phyloP scores from a whole-genome alignment of 768 basidiomycete genomes.

The Agaricus bisporus region DNA sequence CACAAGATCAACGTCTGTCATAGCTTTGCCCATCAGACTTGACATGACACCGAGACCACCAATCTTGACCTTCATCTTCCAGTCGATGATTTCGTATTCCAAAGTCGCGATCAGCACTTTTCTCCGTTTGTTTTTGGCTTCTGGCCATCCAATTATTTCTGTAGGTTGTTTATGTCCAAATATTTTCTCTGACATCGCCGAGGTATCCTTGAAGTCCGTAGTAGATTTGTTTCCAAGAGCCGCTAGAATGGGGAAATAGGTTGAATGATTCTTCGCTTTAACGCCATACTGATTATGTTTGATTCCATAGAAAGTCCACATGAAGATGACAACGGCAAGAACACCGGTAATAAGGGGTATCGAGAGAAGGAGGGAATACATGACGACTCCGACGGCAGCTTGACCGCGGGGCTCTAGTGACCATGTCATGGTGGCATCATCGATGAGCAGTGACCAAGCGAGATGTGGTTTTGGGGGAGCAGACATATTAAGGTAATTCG shows the following conservation, averaged over 20 bases:
- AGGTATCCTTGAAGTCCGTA: slow-evolving; percentile 61
- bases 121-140: slow-evolving; percentile 84
- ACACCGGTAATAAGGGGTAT: slow-evolving; percentile 85
- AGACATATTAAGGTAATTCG: slow-evolving; percentile 89
- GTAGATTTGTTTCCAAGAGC: slow-evolving; percentile 58
- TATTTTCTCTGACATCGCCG: slow-evolving; percentile 64
- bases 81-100: slow-evolving; percentile 95
- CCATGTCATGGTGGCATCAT: slow-evolving; percentile 78
- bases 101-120: slow-evolving; percentile 89
- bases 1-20: slow-evolving; percentile 92
- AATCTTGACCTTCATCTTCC: slow-evolving; percentile 97
- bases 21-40: slow-evolving; percentile 94
- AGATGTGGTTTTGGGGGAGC: slow-evolving; percentile 85
- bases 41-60: slow-evolving; percentile 99
- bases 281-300: slow-evolving; percentile 90
- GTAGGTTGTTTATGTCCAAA: slow-evolving; percentile 55
- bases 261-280: slow-evolving; percentile 61
- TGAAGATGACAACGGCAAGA: slow-evolving; percentile 80
- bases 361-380: slow-evolving; percentile 76
- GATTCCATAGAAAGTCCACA: slow-evolving; percentile 96
- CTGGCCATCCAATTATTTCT: slow-evolving; percentile 96
- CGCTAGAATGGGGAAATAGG: slow-evolving; percentile 88
- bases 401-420: slow-evolving; percentile 76
- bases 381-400: slow-evolving; percentile 74
- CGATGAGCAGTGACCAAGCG: slow-evolving; percentile 77